A percentile compares a stretch with the other conserved stretches of the same genome.
Evolutionary conservation across 176 grass and related monocot genomes (phyloP).

Genomic region (Avena insularis): DNA sequence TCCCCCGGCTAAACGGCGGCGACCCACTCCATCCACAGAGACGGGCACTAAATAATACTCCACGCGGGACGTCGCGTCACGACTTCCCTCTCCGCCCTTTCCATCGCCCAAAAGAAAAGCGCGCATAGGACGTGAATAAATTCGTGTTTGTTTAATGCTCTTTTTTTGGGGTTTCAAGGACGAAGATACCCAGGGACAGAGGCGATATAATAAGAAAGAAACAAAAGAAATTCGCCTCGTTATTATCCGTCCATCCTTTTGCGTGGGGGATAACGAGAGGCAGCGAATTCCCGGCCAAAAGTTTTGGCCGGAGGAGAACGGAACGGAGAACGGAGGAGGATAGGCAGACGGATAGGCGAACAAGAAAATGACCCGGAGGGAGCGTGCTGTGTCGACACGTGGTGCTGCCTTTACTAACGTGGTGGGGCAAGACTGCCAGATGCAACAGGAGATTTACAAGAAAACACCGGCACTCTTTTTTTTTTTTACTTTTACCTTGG

Average conservation of each 20-base stretch:
- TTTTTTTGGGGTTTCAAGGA: neutral
- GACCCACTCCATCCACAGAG: constrained; percentile 3
- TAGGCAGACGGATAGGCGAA: constrained; percentile 43
- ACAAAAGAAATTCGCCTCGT: neutral
- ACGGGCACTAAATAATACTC: neutral
- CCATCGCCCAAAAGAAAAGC: constrained; percentile 39
- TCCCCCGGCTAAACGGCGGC: constrained; percentile 23
- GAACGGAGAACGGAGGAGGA: constrained; percentile 13
- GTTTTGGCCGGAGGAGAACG: constrained; percentile 6
- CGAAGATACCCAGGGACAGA: constrained; percentile 28
- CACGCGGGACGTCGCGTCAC: constrained; percentile 19
- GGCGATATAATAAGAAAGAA: neutral
- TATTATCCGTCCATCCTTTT: constrained; percentile 19
- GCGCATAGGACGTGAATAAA: neutral
- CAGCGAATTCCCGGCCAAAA: constrained; percentile 27
- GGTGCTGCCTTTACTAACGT: constrained; percentile 31
- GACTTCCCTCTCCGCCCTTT: neutral
- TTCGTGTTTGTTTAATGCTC: neutral
- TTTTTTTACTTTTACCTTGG: neutral
- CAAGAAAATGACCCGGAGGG: constrained; percentile 15
- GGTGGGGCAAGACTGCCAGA: constrained; percentile 28
- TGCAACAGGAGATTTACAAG: neutral
- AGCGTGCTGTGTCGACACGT: constrained; percentile 17
- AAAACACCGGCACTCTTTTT: neutral
- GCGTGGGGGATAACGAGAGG: constrained; percentile 44